phyloP scores from a whole-genome alignment of 352 stramenopile genomes.

The Phytophthora chlamydospora region DNA sequence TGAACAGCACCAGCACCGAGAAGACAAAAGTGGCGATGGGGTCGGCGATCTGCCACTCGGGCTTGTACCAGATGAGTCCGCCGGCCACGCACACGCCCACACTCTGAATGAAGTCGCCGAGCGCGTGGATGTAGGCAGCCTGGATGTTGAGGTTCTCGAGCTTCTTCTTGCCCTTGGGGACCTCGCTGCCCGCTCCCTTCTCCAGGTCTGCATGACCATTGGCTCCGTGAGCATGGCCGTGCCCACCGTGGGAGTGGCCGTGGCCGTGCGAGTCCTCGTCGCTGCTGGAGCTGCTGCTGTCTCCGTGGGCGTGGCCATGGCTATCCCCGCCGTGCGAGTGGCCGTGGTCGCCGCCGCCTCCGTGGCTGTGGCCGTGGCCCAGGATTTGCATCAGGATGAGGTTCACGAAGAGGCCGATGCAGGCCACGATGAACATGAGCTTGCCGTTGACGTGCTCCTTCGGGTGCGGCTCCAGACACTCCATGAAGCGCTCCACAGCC shows the following conservation, averaged over 20 bases:
- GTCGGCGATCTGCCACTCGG: constrained; percentile 95
- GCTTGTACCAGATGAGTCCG: constrained; percentile 97
- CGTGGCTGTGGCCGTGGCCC: constrained; percentile 78
- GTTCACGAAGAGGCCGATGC: constrained; percentile 97
- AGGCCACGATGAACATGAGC: constrained; percentile 96
- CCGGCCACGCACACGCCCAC: constrained; percentile 96
- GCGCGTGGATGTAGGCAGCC: constrained; percentile 97
- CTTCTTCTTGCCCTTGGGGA: constrained; percentile 41
- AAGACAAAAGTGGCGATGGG: constrained; percentile 99
- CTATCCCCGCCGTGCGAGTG: constrained; percentile 39
- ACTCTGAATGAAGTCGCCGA: constrained; percentile 98
- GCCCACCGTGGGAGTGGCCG: constrained; percentile 22
- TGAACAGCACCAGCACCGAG: constrained; percentile 94
- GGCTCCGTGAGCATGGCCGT: constrained; percentile 45
- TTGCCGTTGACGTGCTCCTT: constrained; percentile 93
- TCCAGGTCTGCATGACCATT: constrained; percentile 45
- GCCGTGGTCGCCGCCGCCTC: constrained; percentile 51
- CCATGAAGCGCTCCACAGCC: constrained; percentile 89
- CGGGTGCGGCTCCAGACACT: constrained; percentile 76
- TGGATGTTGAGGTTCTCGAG: constrained; percentile 95
- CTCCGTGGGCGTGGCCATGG: constrained; percentile 39
- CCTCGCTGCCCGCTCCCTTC: constrained; percentile 23
- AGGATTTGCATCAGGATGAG: constrained; percentile 94
- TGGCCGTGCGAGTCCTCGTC: constrained; percentile 24
- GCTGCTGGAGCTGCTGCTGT: constrained; percentile 26